Percentiles rank a stretch among this genome's conserved stretches.
Evolutionary conservation across 176 grass and related monocot species (phyloP).

Genomic region (Oryza nivara): DNA sequence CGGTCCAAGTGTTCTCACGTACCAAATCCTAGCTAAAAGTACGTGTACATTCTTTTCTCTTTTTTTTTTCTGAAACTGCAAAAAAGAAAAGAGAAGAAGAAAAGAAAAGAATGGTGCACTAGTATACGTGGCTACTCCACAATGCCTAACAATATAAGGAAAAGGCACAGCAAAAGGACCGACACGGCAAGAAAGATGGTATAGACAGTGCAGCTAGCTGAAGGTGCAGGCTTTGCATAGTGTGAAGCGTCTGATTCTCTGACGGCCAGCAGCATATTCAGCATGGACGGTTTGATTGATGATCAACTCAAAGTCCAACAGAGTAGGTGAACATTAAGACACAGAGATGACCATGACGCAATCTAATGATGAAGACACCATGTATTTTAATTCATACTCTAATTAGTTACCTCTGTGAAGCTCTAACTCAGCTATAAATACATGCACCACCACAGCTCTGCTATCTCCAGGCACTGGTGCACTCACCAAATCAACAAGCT

Average conservation of each 20-base stretch:
- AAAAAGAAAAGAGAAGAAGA: too few species aligned
- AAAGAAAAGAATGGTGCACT: too few species aligned
- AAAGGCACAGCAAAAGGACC: background rate
- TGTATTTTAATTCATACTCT: too few species aligned
- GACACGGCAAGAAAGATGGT: too few species aligned
- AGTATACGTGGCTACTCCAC: too few species aligned
- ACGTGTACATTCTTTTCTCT: too few species aligned
- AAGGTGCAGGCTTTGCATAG: background rate
- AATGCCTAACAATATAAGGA: too few species aligned
- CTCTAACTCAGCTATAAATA: background rate
- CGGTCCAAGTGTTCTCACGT: conserved; percentile 30
- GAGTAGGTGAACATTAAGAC: conserved; percentile 18
- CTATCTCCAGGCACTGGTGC: too few species aligned
- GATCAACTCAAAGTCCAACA: conserved; percentile 36
- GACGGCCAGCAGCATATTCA: background rate
- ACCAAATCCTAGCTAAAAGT: conserved; percentile 7
- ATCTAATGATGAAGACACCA: background rate
- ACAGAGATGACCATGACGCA: background rate
- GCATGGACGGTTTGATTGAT: background rate
- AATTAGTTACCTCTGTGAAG: too few species aligned
- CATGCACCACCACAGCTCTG: background rate
- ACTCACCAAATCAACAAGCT: background rate
- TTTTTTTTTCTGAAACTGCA: too few species aligned
- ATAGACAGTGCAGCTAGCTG: background rate
- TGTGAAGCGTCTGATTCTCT: conserved; percentile 34